Conservation (phyloP, 2,329 filamentous ascomycete genomes). For the Fusarium sororula region DNA sequence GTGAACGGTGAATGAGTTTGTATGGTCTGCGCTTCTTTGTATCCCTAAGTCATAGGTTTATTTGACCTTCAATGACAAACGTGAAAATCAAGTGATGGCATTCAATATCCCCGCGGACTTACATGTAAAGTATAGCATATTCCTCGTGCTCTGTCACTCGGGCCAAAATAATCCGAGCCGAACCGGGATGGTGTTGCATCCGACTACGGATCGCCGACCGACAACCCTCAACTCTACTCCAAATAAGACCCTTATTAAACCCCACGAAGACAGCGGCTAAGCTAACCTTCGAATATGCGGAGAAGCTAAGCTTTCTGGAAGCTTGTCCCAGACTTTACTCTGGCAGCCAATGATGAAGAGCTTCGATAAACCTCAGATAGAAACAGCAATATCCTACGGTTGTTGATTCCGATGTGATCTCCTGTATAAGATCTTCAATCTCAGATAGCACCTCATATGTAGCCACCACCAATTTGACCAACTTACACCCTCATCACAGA, state of each 20-base stretch:
- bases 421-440: neutral
- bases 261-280: neutral
- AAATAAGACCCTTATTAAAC: neutral
- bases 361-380: neutral
- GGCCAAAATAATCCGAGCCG: neutral
- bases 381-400: neutral
- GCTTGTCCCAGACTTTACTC: neutral
- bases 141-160: neutral
- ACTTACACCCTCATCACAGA: too few relatives aligned
- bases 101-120: fast-evolving
- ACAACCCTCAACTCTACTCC: neutral
- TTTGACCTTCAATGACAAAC: neutral
- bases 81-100: neutral
- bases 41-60: fast-evolving
- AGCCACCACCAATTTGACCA: too few relatives aligned
- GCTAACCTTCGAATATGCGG: neutral
- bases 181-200: neutral
- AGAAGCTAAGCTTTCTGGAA: neutral
- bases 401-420: neutral
- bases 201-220: neutral
- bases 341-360: neutral
- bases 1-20: neutral
- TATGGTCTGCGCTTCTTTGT: neutral
- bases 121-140: neutral
- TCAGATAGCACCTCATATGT: too few relatives aligned